Conservation (phyloP, 73 alveolate genomes). For the Paraurostyla sp. region DNA sequence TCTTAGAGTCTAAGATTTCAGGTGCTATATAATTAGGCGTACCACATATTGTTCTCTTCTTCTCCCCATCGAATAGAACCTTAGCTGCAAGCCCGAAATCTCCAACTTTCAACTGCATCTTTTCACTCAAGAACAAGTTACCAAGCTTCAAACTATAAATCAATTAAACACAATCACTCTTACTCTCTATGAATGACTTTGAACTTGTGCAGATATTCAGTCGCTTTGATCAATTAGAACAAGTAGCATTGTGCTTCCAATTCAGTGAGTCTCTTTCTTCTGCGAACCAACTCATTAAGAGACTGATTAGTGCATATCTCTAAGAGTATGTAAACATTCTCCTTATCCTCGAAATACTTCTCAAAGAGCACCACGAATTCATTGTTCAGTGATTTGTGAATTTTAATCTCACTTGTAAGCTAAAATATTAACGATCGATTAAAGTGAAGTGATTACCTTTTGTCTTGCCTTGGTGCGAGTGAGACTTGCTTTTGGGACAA, state of each 20-base stretch:
- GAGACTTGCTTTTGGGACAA: constrained; percentile 74
- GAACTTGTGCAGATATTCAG: constrained; percentile 80
- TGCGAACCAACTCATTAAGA: constrained; percentile 75
- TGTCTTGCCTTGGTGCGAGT: constrained; percentile 34
- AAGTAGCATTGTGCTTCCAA: constrained; percentile 82
- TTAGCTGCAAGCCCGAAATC: constrained; percentile 93
- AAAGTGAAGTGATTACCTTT: neutral
- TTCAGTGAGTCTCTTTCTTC: constrained; percentile 84
- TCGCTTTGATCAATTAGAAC: constrained; percentile 81
- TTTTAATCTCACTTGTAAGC: constrained; percentile 77
- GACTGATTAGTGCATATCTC: constrained; percentile 85
- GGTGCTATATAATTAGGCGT: constrained; percentile 96
- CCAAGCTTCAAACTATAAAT: constrained; percentile 82
- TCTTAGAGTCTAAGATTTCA: constrained; percentile 80
- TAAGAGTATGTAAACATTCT: constrained; percentile 80
- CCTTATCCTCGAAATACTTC: constrained; percentile 82
- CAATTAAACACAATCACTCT: neutral
- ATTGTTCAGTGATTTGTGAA: constrained; percentile 74
- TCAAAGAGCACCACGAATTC: constrained; percentile 72
- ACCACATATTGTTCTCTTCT: constrained; percentile 93
- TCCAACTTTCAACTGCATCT: constrained; percentile 82
- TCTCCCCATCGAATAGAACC: constrained; percentile 90
- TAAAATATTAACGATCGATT: neutral
- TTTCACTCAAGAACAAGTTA: constrained; percentile 87
- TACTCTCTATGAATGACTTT: constrained; percentile 91